Conservation (phyloP, 2,329 filamentous ascomycete species). For the Colletotrichum abscissum region DNA sequence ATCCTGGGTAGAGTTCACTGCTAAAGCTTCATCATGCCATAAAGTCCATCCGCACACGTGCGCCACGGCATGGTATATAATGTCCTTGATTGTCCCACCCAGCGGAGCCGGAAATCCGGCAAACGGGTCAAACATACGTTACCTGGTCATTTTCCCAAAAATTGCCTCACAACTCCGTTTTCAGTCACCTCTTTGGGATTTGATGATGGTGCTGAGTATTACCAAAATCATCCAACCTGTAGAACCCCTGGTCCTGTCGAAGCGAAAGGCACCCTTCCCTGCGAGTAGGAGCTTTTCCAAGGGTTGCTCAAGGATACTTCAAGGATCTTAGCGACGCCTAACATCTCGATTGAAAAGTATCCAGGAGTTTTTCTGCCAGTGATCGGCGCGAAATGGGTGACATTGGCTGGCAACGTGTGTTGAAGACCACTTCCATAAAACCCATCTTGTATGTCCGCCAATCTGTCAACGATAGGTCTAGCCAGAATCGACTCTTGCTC, state of each 20-base stretch:
- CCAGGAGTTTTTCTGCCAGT: not conserved
- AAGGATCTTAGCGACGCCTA: not conserved
- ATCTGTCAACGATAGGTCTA: not conserved
- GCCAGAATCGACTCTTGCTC: no score
- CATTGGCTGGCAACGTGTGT: no score
- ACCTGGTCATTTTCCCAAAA: conserved; percentile 1
- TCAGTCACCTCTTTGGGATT: not conserved
- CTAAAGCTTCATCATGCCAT: not conserved
- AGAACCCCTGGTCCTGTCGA: not conserved
- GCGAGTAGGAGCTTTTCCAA: not conserved
- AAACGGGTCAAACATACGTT: conserved; percentile 4
- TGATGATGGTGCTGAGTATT: not conserved
- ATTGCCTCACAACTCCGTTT: conserved; percentile 10
- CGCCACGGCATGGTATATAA: not conserved
- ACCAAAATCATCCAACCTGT: not conserved
- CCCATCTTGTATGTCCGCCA: not conserved
- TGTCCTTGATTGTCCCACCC: not conserved
- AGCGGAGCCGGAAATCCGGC: not conserved
- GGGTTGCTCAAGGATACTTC: not conserved
- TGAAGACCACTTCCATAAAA: not conserved
- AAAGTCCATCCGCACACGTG: not conserved
- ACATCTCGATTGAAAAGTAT: not conserved
- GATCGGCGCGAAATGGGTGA: not conserved
- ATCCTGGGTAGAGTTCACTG: not conserved
- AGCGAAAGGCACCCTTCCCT: not conserved